These are phyloP conservation scores for Hansfordia pulvinata DNA, from an alignment of 2,329 filamentous ascomycete genomes.

Conservation along the genomic window DNA sequence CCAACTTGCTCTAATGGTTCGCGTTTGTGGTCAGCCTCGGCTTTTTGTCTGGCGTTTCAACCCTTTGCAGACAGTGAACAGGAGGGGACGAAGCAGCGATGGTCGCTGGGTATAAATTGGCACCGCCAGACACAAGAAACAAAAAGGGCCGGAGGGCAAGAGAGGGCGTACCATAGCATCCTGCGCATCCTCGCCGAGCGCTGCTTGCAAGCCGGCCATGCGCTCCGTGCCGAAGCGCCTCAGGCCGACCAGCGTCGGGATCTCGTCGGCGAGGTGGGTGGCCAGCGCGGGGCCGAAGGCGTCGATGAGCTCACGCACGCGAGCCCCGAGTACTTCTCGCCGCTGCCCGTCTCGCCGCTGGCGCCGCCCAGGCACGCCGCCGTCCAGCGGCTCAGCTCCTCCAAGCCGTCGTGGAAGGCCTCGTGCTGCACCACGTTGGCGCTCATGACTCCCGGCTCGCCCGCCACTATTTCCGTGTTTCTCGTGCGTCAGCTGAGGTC, in stretches of 20 bases:
- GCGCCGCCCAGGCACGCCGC: conserved; percentile 1
- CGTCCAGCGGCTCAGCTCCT: conserved; percentile 8
- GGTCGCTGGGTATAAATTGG: too few relatives aligned
- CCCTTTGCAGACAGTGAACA: too few relatives aligned
- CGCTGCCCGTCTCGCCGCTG: conserved; percentile 1
- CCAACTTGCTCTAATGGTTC: conserved; percentile 8
- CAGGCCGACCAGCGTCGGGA: conserved; percentile 5
- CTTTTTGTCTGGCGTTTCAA: too few relatives aligned
- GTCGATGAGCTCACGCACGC: conserved; percentile 5
- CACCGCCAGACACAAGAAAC: too few relatives aligned
- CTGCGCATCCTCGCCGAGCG: neutral
- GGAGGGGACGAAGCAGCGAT: too few relatives aligned
- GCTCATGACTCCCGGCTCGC: conserved; percentile 7
- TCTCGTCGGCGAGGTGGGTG: conserved; percentile 6
- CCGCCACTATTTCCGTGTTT: too few relatives aligned
- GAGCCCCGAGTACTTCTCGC: conserved; percentile 5
- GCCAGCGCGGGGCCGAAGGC: conserved; percentile 6
- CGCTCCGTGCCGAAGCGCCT: conserved; percentile 3
- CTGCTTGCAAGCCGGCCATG: neutral
- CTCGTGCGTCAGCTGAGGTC: too few relatives aligned
- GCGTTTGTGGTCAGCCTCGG: conserved; percentile 5
- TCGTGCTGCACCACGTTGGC: conserved; percentile 13
- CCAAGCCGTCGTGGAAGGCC: conserved; percentile 7
- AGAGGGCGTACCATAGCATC: too few relatives aligned
- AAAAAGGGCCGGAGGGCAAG: too few relatives aligned